Evolutionary conservation across 495 filamentous ascomycete genomes (phyloP).

Genomic region (Aspergillus taichungensis): DNA sequence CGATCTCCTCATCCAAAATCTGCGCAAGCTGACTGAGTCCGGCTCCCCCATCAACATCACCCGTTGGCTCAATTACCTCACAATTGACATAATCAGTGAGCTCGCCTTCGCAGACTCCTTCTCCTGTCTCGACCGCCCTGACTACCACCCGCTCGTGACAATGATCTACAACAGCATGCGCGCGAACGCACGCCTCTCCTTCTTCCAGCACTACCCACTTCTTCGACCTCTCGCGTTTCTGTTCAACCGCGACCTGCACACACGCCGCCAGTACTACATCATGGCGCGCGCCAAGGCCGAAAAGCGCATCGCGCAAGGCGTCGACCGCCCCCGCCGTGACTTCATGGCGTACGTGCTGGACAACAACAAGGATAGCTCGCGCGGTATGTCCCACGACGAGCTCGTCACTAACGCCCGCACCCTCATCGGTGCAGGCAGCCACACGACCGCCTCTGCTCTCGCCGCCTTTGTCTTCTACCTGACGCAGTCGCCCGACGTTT

Average conservation of each 20-base stretch:
- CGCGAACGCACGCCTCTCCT: constrained; percentile 1
- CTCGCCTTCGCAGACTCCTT: constrained; percentile 41
- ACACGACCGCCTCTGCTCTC: constrained; percentile 47
- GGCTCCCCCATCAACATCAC: constrained; percentile 21
- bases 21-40: not conserved
- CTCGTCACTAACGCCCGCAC: constrained; percentile 2
- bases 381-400: constrained; percentile 20
- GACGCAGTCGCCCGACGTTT: constrained; percentile 26
- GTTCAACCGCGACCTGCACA: not conserved
- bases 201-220: constrained; percentile 7
- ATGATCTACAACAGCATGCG: constrained; percentile 9
- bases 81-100: constrained; percentile 48
- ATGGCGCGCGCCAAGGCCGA: not conserved
- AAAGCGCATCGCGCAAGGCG: constrained; percentile 15
- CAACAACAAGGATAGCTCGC: constrained; percentile 10
- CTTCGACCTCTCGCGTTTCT: constrained; percentile 2
- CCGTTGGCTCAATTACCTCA: constrained; percentile 39
- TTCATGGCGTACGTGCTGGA: constrained; percentile 9
- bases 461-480: constrained; percentile 39
- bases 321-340: not conserved
- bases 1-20: constrained; percentile 12
- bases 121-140: constrained; percentile 32
- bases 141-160: constrained; percentile 35
- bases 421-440: constrained; percentile 40
- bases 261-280: not conserved